These are phyloP conservation scores for Candida montana DNA, from an alignment of 805 yeast species.

Conservation along the genomic window DNA sequence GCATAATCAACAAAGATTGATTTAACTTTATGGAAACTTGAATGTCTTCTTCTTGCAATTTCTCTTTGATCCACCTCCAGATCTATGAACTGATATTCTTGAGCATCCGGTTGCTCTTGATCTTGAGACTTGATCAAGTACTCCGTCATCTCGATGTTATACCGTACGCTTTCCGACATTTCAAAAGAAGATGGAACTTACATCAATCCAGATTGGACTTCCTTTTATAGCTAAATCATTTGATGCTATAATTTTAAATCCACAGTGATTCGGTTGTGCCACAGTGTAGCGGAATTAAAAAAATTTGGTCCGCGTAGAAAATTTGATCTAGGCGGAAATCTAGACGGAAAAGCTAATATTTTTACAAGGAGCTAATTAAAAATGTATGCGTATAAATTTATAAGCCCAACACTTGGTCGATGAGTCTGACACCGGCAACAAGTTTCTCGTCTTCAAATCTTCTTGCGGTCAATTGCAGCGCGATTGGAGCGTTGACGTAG, in stretches of 20 bases:
- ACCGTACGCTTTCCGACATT: not conserved
- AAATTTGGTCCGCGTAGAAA: no score
- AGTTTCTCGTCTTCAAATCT: slow-evolving; percentile 47
- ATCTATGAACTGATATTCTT: slow-evolving; percentile 6
- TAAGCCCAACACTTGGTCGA: slow-evolving; percentile 28
- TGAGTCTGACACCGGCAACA: slow-evolving; percentile 40
- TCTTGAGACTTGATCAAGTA: slow-evolving; percentile 3
- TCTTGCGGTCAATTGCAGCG: slow-evolving; percentile 44
- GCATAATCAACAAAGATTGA: slow-evolving; percentile 17
- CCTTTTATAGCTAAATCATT: not conserved
- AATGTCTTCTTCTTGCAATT: slow-evolving; percentile 2
- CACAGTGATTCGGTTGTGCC: not conserved
- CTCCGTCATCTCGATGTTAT: slow-evolving; percentile 10
- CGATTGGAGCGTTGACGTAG: slow-evolving; percentile 40
- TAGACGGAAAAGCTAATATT: no score
- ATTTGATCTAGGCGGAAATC: no score
- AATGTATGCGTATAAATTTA: not conserved
- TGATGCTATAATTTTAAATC: not conserved
- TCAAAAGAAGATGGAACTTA: not conserved
- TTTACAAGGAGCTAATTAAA: no score
- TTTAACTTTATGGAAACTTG: slow-evolving; percentile 9
- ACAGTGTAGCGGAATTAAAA: no score
- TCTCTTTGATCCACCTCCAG: slow-evolving; percentile 6
- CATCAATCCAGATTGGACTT: not conserved
- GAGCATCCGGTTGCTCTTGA: slow-evolving; percentile 1